Conservation (phyloP, 805 yeast species). For the Lipomyces japonicus region DNA sequence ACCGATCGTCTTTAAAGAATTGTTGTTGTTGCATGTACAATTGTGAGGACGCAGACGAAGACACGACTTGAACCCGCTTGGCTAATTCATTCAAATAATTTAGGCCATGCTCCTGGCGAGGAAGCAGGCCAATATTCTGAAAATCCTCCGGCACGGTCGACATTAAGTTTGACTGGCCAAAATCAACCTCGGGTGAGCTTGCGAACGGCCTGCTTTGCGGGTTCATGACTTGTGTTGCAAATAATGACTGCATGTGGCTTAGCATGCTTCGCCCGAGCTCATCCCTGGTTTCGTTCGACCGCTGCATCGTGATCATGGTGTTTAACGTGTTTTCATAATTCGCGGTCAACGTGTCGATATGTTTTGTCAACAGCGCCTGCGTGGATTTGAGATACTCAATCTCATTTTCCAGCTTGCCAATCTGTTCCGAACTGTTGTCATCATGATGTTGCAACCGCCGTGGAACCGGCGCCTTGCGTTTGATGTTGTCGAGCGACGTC, state of each 20-base stretch:
- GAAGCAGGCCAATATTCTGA: conserved; percentile 10
- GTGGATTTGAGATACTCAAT: conserved; percentile 25
- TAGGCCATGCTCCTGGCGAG: conserved; percentile 4
- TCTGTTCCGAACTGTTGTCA: conserved; percentile 16
- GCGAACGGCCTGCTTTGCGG: conserved; percentile 3
- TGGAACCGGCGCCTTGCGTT: conserved; percentile 38
- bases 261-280: conserved; percentile 28
- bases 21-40: conserved; percentile 28
- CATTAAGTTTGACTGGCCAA: conserved; percentile 10
- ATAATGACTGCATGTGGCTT: conserved; percentile 12
- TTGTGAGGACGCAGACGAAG: conserved; percentile 26
- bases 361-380: conserved; percentile 21
- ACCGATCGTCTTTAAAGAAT: conserved; percentile 20
- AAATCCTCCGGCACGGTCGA: conserved; percentile 20
- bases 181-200: conserved; percentile 20
- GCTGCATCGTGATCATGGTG: conserved; percentile 26
- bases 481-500: conserved; percentile 80
- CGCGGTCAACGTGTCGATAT: conserved; percentile 20
- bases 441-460: conserved; percentile 14
- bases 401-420: conserved; percentile 23
- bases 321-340: conserved; percentile 21
- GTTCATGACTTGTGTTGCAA: conserved; percentile 1
- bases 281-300: conserved; percentile 30
- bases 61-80: conserved; percentile 24
- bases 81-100: conserved; percentile 24